Evolutionary conservation across 805 yeast species (phyloP).

Genomic region (Scheffersomyces stipitis): DNA sequence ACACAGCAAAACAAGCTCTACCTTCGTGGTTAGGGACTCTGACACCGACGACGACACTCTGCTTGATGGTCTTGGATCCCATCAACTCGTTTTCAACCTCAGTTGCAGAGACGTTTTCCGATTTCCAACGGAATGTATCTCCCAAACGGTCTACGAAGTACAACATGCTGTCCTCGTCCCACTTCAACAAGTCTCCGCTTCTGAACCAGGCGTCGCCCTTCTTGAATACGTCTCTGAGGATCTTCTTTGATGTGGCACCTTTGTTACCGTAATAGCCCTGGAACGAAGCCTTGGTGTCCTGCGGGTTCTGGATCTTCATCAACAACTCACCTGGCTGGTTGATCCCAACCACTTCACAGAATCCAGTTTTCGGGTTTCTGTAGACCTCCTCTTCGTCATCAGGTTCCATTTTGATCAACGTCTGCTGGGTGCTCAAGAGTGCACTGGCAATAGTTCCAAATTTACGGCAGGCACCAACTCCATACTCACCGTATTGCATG

Average conservation of each 20-base stretch:
- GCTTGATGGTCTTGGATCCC: slow-evolving; percentile 48
- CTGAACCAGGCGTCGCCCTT: slow-evolving; percentile 92
- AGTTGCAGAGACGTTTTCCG: slow-evolving; percentile 90
- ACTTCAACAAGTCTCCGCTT: slow-evolving; percentile 77
- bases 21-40: slow-evolving; percentile 88
- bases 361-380: slow-evolving; percentile 65
- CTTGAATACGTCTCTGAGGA: slow-evolving; percentile 68
- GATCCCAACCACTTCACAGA: slow-evolving; percentile 50
- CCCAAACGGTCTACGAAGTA: slow-evolving; percentile 92
- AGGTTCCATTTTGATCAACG: slow-evolving; percentile 72
- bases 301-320: slow-evolving; percentile 66
- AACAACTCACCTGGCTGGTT: slow-evolving; percentile 86
- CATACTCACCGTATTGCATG: slow-evolving; percentile 73
- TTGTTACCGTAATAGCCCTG: slow-evolving; percentile 88
- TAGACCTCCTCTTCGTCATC: slow-evolving; percentile 72
- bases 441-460: slow-evolving; percentile 62
- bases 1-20: slow-evolving; percentile 86
- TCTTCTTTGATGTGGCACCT: slow-evolving; percentile 75
- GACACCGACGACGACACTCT: slow-evolving; percentile 85
- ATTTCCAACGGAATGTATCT: slow-evolving; percentile 95
- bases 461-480: slow-evolving; percentile 85
- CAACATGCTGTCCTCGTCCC: slow-evolving; percentile 66
- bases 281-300: slow-evolving; percentile 69
- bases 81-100: slow-evolving; percentile 83
- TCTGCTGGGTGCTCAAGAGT: slow-evolving; percentile 53